Evolutionary conservation across 345 rosid species (phyloP), one percentile per base, ranked within the genome.

Genomic region (Salix brachista): DNA sequence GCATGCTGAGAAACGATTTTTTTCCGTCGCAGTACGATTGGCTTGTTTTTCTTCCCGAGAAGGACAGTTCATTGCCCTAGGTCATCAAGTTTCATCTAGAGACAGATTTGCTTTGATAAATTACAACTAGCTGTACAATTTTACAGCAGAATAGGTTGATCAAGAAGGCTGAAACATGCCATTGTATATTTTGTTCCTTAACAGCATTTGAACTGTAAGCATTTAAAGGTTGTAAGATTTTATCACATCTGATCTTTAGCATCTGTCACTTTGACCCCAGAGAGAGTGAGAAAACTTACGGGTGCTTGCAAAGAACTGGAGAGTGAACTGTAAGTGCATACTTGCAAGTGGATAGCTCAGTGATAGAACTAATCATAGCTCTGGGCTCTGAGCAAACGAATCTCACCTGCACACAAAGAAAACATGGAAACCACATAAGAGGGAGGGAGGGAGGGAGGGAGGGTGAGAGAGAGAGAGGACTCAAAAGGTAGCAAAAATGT

Each of bases 271-370:
- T 67, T 75, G 50, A n/a, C 41, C 37, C 30, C 42, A 3, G 62
- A 54, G 70, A 76, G 65, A 80, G 75, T 67, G 82, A 54, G 81
- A 30, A 46, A 34, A 83, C 97, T 76, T 87, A 93, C 97, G 89
- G 94, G 78, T 96, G 98, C 88, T 88, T 92, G 95, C 99, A 96
- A 64, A 96, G 91, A 85, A 80, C 84, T 61, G 97, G 94, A 78
- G 87, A 81, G 66, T 91, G 99, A 54, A 92, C 79, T 28, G 98
- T 93, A 68, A 95, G 79, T 9, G 99, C 97, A 69, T 96, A 96
- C 84, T 90, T 96, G 95, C 99, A 93, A 21, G 99, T 93, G 32
- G 99, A 95, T 81, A 95, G 77, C 86, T 93, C 98, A 6, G 98
- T 93, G 79, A 95, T 82, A 32, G 98, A 95, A 82, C 88, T 95